These are phyloP conservation scores for Penicillium lagena DNA, from an alignment of 495 filamentous ascomycete species.

Conservation along the genomic window DNA sequence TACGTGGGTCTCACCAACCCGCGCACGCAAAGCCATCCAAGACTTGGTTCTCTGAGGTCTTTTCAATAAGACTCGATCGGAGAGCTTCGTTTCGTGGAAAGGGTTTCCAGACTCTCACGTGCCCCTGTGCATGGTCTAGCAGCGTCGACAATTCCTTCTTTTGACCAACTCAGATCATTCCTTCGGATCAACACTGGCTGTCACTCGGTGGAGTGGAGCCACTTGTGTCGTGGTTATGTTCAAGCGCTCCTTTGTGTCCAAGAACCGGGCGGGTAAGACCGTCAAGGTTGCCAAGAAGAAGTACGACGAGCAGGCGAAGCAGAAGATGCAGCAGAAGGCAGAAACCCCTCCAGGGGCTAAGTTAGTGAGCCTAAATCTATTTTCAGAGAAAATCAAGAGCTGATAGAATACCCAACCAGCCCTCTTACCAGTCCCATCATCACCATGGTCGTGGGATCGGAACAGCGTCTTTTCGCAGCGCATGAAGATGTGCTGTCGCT, in stretches of 20 bases:
- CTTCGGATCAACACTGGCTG: constrained; percentile 11
- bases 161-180: constrained; percentile 32
- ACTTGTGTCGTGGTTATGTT: constrained; percentile 57
- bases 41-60: constrained; percentile 12
- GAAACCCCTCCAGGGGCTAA: constrained; percentile 46
- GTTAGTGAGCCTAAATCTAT: constrained; percentile 16
- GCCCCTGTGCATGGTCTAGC: constrained; percentile 26
- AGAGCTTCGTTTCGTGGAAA: constrained; percentile 19
- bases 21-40: constrained; percentile 24
- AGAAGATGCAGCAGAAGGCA: constrained; percentile 64
- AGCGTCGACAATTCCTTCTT: constrained; percentile 30
- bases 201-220: no score
- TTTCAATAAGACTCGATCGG: constrained; percentile 18
- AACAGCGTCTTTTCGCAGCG: constrained; percentile 72
- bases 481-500: constrained; percentile 59
- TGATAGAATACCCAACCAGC: constrained; percentile 27
- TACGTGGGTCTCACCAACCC: constrained; percentile 21
- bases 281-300: constrained; percentile 66
- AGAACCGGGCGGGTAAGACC: constrained; percentile 73
- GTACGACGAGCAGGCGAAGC: constrained; percentile 64
- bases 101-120: constrained; percentile 31
- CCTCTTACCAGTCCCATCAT: constrained; percentile 71
- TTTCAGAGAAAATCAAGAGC: constrained; percentile 15
- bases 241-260: constrained; percentile 73
- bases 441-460: constrained; percentile 72